Conservation (phyloP, 2,329 filamentous ascomycete species). For the Talaromyces sp. region DNA sequence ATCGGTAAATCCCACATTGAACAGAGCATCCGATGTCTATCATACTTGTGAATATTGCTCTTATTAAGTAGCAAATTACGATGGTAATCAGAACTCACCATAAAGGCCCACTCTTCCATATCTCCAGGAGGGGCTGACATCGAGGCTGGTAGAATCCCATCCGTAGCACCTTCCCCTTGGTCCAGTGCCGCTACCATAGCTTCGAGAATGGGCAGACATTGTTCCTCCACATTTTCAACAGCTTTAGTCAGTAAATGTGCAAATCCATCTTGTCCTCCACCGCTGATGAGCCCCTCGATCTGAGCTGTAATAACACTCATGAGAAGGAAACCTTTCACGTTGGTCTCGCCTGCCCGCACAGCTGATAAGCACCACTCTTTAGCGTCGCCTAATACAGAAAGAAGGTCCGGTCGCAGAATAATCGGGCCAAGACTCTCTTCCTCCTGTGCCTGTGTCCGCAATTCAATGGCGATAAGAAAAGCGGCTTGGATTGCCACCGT, state of each 20-base stretch:
- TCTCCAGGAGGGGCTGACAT: background rate
- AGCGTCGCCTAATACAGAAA: constrained; percentile 34
- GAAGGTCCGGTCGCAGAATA: constrained; percentile 20
- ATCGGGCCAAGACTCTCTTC: constrained; percentile 21
- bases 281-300: constrained; percentile 37
- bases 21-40: constrained; percentile 17
- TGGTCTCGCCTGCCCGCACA: constrained; percentile 50
- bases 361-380: constrained; percentile 35
- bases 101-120: constrained; percentile 4
- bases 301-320: constrained; percentile 34
- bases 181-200: constrained; percentile 13
- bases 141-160: background rate
- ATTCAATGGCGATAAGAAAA: constrained; percentile 19
- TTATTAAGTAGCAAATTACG: background rate
- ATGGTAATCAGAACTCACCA: background rate
- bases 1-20: constrained; percentile 16
- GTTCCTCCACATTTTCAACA: constrained; percentile 27
- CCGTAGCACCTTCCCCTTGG: background rate
- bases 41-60: background rate
- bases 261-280: constrained; percentile 30
- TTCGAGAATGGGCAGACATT: constrained; percentile 22
- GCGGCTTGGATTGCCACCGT: constrained; percentile 14
- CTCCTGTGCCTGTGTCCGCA: constrained; percentile 22
- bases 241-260: constrained; percentile 30
- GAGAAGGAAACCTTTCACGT: constrained; percentile 50